Conservation (phyloP, 345 rosid genomes). For the Pugionium cornutum region DNA sequence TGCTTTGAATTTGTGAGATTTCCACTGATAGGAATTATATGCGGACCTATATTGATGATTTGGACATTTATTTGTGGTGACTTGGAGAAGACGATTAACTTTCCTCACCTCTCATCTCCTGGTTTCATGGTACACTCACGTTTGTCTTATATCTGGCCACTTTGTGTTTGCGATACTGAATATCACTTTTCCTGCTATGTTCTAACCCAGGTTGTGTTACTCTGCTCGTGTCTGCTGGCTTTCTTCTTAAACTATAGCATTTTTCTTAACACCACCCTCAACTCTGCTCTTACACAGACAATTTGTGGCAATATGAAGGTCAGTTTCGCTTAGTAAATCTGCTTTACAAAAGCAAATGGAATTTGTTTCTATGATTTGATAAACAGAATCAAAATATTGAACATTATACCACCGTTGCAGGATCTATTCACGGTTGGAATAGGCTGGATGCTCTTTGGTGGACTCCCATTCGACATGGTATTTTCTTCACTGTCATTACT, state of each 20-base stretch:
- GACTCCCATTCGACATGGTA: slow-evolving; percentile 89
- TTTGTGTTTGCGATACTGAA: slow-evolving; percentile 8
- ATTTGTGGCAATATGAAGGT: slow-evolving; percentile 97
- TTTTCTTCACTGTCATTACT: slow-evolving; percentile 28
- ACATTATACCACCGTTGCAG: slow-evolving; percentile 43
- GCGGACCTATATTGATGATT: slow-evolving; percentile 75
- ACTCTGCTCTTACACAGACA: slow-evolving; percentile 91
- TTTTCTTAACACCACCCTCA: slow-evolving; percentile 89
- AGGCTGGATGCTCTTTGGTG: slow-evolving; percentile 86
- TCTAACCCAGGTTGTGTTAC: slow-evolving; percentile 61
- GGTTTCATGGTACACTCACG: slow-evolving; percentile 71
- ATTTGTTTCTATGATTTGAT: too few species aligned
- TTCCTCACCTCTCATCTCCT: slow-evolving; percentile 61
- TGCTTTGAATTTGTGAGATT: slow-evolving; percentile 31
- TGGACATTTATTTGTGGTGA: slow-evolving; percentile 83
- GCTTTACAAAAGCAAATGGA: too few species aligned
- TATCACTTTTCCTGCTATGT: not conserved
- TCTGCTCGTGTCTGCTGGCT: slow-evolving; percentile 75
- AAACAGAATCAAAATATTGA: not conserved
- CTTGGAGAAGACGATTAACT: slow-evolving; percentile 56
- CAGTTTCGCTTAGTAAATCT: slow-evolving; percentile 15
- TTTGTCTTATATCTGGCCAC: not conserved
- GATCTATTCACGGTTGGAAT: slow-evolving; percentile 83
- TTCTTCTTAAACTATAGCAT: slow-evolving; percentile 91
- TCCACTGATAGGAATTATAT: slow-evolving; percentile 58